phyloP scores from a whole-genome alignment of 768 basidiomycete species.

The Suillus fuscotomentosus region DNA sequence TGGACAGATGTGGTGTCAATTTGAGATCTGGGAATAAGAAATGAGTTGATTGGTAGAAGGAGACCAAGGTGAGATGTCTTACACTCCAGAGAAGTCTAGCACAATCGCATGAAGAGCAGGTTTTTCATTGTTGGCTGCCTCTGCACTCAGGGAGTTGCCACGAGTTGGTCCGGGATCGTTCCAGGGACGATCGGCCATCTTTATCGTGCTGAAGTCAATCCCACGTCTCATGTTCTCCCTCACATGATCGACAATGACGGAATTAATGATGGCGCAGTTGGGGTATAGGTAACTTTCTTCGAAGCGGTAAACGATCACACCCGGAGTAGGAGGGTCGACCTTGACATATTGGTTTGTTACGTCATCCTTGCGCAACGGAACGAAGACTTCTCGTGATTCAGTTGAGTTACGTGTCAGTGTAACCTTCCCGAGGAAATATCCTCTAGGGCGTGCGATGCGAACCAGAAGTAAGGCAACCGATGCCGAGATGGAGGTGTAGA shows the following conservation, averaged over 20 bases:
- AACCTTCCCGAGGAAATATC: constrained; percentile 88
- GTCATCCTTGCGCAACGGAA: constrained; percentile 65
- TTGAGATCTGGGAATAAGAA: constrained; percentile 55
- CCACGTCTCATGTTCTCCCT: constrained; percentile 76
- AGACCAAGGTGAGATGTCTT: constrained; percentile 24
- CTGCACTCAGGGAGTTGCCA: constrained; percentile 45
- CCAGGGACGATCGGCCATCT: constrained; percentile 76
- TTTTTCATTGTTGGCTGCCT: constrained; percentile 47
- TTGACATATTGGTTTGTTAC: constrained; percentile 68
- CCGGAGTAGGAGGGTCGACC: constrained; percentile 77
- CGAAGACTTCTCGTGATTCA: constrained; percentile 70
- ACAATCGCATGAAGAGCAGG: constrained; percentile 84
- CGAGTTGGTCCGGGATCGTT: constrained; percentile 82
- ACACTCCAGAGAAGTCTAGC: constrained; percentile 87
- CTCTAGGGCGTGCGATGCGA: constrained; percentile 85
- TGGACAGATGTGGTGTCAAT: constrained; percentile 93
- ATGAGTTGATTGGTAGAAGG: background rate
- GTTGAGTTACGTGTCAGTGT: constrained; percentile 43
- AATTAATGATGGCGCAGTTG: constrained; percentile 68
- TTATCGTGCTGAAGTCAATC: constrained; percentile 65
- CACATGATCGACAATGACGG: constrained; percentile 76
- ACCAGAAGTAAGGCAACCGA: constrained; percentile 80
- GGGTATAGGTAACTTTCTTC: constrained; percentile 91
- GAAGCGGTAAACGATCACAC: constrained; percentile 87
- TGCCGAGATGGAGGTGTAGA: constrained; percentile 81